Percentiles rank a stretch among this genome's conserved stretches.
phyloP scores from a whole-genome alignment of 768 basidiomycete species.

The Collybia nuda region DNA sequence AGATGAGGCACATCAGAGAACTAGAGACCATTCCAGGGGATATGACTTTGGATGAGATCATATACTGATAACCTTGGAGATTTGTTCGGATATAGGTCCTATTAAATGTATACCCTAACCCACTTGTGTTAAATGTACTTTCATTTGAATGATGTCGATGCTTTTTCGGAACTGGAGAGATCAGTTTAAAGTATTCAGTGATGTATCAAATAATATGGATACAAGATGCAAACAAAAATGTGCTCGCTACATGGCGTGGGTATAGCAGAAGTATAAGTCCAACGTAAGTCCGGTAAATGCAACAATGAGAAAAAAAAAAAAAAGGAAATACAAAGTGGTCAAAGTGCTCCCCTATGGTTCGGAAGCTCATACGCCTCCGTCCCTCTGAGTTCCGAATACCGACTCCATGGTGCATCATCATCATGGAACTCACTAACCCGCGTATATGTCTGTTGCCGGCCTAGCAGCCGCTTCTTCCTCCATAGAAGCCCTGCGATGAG shows the following conservation, averaged over 20 bases:
- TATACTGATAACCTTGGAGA: slow-evolving; percentile 2
- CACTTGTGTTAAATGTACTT: no score
- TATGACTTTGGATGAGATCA: slow-evolving; percentile 51
- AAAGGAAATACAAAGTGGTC: not conserved
- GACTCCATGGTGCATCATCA: slow-evolving; percentile 9
- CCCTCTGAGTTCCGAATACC: slow-evolving; percentile 10
- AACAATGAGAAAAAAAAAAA: not conserved
- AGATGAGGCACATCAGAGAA: slow-evolving; percentile 14
- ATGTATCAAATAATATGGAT: no score
- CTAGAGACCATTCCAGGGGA: slow-evolving; percentile 39
- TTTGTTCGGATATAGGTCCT: no score
- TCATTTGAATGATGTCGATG: no score
- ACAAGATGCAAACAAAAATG: no score
- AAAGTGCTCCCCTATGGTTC: slow-evolving; percentile 7
- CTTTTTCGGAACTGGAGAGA: no score
- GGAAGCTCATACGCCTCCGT: slow-evolving; percentile 13
- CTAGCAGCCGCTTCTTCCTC: slow-evolving; percentile 24
- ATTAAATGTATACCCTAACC: no score
- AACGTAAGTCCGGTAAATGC: not conserved
- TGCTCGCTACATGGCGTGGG: no score
- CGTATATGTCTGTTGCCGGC: slow-evolving; percentile 10
- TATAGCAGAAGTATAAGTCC: not conserved
- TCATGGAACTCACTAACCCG: slow-evolving; percentile 15
- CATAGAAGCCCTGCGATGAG: slow-evolving; percentile 38
- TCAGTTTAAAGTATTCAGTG: no score